Base-by-base conservation (phyloP, 2,329 filamentous ascomycete species). In the Didymella lethalis region DNA sequence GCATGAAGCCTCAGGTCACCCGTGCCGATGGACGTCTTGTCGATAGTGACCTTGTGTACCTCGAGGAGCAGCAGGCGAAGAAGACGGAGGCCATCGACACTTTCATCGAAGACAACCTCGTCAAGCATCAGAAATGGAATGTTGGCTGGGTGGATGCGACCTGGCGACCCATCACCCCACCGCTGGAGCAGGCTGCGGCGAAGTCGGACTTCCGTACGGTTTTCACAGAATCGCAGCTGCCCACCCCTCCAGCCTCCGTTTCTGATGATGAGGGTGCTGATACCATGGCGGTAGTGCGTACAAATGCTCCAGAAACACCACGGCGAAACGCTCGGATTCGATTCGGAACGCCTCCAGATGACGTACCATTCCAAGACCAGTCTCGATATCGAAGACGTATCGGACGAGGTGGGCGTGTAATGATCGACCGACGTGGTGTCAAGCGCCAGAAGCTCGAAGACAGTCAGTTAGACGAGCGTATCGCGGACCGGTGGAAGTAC, bases 111-210 rank as follows among this genome's bases (percentile, higher is more conserved):
- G 87, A 87, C 68, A 94, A 96, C 78, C 88, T 96, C 54, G 85
- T 90, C 69, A 94, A 95, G 78, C 94, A 97, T 79, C 87, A 90
- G 68, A 88, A 90, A 75, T 97, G 94, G 93, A 97, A 97, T 78
- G 85, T 91, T 69, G 90, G 91, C 72, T 93, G 92, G 81, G 86
- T 96, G 70, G 93, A 98, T 80, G 85, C 93, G 74, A 97, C 94
- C 62, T 88, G 89, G 80, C 88, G 89, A 65, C 93, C 94, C 49
- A 85, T 98, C 65, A 92, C 91, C 49, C 93, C 93, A 23, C 87
- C 91, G 43, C 83, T 86, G 70, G 89, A 92, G 54, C 71, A 71
- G 48, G 61, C 71, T 7, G 68, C 68, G 32, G 65, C 70, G 7
- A 77, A 75, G 59, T 73, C 74, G 25, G 71, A 75, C 45, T 79